Percentiles rank a stretch among this genome's conserved stretches.
Evolutionary conservation across 495 filamentous ascomycete genomes (phyloP).

Genomic region (Talaromyces adpressus): DNA sequence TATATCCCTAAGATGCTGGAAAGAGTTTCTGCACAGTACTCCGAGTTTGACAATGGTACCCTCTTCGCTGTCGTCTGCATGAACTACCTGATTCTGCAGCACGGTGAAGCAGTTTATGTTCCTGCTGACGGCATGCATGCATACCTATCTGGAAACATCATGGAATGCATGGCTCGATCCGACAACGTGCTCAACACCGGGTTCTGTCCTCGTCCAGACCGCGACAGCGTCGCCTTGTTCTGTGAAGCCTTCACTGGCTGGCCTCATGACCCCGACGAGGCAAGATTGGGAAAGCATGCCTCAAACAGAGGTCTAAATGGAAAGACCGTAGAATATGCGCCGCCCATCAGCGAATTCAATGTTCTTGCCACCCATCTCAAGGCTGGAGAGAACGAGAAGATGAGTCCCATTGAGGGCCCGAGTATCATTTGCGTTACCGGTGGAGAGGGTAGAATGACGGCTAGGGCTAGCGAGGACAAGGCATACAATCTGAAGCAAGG

Average conservation of each 20-base stretch:
- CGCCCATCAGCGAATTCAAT: conserved; percentile 68
- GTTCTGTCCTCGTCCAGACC: conserved; percentile 60
- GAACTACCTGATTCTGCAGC: conserved; percentile 63
- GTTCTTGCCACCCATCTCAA: conserved; percentile 54
- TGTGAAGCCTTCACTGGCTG: conserved; percentile 51
- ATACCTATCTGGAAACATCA: conserved; percentile 70
- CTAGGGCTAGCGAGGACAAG: conserved; percentile 32
- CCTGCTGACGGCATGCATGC: conserved; percentile 76
- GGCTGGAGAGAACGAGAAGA: conserved; percentile 49
- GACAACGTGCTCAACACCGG: conserved; percentile 74
- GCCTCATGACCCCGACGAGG: conserved; percentile 48
- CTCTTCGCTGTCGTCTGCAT: conserved; percentile 60
- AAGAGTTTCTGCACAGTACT: conserved; percentile 59
- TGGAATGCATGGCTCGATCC: conserved; percentile 79
- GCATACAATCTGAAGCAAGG: conserved; percentile 51
- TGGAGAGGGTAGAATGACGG: conserved; percentile 52
- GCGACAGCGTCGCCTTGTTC: conserved; percentile 59
- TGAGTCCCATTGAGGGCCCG: conserved; percentile 52
- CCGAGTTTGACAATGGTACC: conserved; percentile 45
- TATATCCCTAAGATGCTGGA: conserved; percentile 59
- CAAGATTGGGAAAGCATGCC: conserved; percentile 39
- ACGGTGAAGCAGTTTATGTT: conserved; percentile 65
- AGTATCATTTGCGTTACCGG: conserved; percentile 58
- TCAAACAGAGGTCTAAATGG: conserved; percentile 48
- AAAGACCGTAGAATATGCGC: conserved; percentile 54